Percentiles rank a stretch among this genome's conserved stretches.
Conservation (phyloP, 2,329 filamentous ascomycete species). For the Colletotrichum zoysiae region DNA sequence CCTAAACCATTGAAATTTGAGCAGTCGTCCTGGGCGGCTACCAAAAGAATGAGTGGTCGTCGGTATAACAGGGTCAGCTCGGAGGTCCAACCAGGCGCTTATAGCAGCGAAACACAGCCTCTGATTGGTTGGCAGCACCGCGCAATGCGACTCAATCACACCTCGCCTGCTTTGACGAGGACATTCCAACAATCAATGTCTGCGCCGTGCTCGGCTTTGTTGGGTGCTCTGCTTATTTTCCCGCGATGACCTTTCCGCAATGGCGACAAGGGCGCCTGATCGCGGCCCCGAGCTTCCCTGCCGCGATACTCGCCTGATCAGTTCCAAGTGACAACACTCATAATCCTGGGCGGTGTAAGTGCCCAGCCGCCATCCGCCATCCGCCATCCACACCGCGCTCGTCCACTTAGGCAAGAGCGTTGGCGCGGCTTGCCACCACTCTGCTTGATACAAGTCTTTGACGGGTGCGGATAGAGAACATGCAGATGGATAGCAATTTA, state of each 20-base stretch:
- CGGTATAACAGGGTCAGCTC: constrained; percentile 24
- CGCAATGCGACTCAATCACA: constrained; percentile 42
- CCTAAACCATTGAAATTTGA: constrained; percentile 3
- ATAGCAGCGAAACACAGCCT: constrained; percentile 16
- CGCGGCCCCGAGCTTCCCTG: constrained; percentile 27
- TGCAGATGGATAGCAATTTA: constrained; percentile 7
- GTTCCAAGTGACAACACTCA: constrained; percentile 20
- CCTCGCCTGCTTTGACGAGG: constrained; percentile 22
- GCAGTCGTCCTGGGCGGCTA: constrained; percentile 36
- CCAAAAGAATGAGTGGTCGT: constrained; percentile 31
- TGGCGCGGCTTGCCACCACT: constrained; percentile 18
- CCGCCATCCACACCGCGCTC: neutral
- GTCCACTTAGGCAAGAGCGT: constrained; percentile 16
- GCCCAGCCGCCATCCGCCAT: constrained; percentile 23
- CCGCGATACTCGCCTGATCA: constrained; percentile 29
- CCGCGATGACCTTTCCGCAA: constrained; percentile 9
- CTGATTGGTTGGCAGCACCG: constrained; percentile 41
- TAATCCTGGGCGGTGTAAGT: constrained; percentile 10
- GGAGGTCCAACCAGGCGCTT: constrained; percentile 36
- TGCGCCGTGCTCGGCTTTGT: constrained; percentile 7
- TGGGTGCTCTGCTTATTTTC: constrained; percentile 14
- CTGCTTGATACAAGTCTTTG: constrained; percentile 9
- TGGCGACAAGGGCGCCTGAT: constrained; percentile 29
- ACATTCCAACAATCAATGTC: constrained; percentile 12
- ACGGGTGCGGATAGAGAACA: neutral